Conservation (phyloP, 177 flowering plant genomes). For the Vitis hybrid region DNA sequence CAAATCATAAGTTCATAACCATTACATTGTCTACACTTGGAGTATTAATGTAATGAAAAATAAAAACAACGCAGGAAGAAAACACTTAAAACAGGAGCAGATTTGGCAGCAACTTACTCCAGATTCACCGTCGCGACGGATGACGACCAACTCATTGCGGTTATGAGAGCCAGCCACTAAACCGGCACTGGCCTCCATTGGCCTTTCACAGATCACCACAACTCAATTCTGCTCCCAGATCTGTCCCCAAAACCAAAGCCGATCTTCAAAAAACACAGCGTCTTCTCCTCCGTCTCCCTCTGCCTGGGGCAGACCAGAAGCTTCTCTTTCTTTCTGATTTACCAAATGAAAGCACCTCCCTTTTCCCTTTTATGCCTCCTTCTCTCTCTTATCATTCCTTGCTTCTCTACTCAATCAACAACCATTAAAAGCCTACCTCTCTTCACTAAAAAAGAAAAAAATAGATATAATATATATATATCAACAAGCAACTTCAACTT, state of each 20-base stretch:
- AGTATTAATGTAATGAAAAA: not conserved
- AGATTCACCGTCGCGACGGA: slow-evolving; percentile 22
- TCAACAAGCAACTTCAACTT: too few species aligned
- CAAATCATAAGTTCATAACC: not conserved
- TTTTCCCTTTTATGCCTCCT: not conserved
- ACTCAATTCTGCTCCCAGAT: too few species aligned
- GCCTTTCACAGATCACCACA: not conserved
- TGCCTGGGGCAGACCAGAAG: not conserved
- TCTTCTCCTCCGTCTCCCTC: not conserved
- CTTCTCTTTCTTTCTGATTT: not conserved
- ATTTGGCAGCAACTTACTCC: slow-evolving; percentile 6
- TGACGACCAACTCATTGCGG: slow-evolving; percentile 24
- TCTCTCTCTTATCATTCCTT: slow-evolving; percentile 13
- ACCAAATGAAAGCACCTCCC: not conserved
- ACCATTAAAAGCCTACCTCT: slow-evolving; percentile 1
- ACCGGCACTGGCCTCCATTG: slow-evolving; percentile 25
- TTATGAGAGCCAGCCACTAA: slow-evolving; percentile 31
- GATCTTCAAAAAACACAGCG: too few species aligned
- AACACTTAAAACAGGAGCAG: not conserved
- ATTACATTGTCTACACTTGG: too few species aligned
- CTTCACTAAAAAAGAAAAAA: not conserved
- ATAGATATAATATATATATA: too few species aligned
- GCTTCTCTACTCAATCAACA: slow-evolving; percentile 1
- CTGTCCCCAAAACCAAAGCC: too few species aligned
- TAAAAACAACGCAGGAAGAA: not conserved